Percentiles rank a stretch among this genome's conserved stretches.
Conservation (phyloP, 2,329 filamentous ascomycete genomes). For the Aschersonia sp. region DNA sequence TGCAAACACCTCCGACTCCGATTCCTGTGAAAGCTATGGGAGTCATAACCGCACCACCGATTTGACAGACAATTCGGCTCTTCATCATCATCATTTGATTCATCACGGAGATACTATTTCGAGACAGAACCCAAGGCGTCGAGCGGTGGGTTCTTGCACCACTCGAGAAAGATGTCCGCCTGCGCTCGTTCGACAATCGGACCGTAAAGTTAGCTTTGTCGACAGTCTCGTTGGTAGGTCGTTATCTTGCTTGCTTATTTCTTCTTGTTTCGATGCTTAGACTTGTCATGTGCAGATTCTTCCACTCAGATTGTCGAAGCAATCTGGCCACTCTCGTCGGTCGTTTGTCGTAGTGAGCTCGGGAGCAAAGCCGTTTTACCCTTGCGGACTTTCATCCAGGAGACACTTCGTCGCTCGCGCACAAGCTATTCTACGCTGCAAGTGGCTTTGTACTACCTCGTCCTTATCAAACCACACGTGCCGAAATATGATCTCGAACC, state of each 20-base stretch:
- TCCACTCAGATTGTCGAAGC: slow-evolving; percentile 94
- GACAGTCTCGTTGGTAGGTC: slow-evolving; percentile 94
- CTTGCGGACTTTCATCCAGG: slow-evolving; percentile 90
- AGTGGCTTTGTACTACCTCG: slow-evolving; percentile 90
- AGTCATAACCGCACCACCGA: too few species aligned
- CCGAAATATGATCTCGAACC: slow-evolving; percentile 73
- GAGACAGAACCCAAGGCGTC: slow-evolving; percentile 49
- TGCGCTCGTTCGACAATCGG: slow-evolving; percentile 67
- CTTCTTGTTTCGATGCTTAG: slow-evolving; percentile 16
- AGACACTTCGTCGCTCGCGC: slow-evolving; percentile 84
- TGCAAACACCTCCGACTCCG: slow-evolving; percentile 41
- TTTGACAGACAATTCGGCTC: too few species aligned
- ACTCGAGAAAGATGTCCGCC: slow-evolving; percentile 53
- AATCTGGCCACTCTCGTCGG: slow-evolving; percentile 87
- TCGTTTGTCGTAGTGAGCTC: slow-evolving; percentile 58
- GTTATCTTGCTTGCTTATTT: slow-evolving; percentile 9
- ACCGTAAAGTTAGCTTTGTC: slow-evolving; percentile 90
- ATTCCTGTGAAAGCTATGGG: slow-evolving; percentile 23
- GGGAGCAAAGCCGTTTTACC: slow-evolving; percentile 69
- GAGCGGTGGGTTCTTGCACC: slow-evolving; percentile 36
- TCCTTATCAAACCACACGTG: slow-evolving; percentile 84
- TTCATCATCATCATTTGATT: too few species aligned
- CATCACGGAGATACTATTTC: slow-evolving; percentile 26
- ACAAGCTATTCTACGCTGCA: slow-evolving; percentile 97
- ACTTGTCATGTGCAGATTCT: slow-evolving; percentile 52